These are phyloP conservation scores for Chiua virens DNA, from an alignment of 768 basidiomycete species.

Conservation along the genomic window DNA sequence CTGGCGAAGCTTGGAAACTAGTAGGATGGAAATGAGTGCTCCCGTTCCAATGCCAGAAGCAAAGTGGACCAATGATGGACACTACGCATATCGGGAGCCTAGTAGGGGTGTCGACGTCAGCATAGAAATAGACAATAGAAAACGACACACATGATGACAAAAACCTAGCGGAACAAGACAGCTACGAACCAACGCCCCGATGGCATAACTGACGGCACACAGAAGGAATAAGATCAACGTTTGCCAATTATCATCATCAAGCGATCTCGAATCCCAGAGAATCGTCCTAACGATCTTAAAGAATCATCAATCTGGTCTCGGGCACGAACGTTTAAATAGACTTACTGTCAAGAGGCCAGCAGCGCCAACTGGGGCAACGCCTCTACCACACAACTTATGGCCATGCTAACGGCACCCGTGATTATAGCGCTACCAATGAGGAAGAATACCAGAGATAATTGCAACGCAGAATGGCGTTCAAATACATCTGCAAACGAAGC, in stretches of 20 bases:
- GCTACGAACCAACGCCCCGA: constrained; percentile 46
- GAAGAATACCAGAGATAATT: constrained; percentile 45
- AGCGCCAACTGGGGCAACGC: constrained; percentile 47
- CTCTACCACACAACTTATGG: constrained; percentile 44
- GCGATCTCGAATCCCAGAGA: constrained; percentile 42
- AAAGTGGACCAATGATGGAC: constrained; percentile 44
- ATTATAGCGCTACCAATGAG: constrained; percentile 46
- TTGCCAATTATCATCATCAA: constrained; percentile 46
- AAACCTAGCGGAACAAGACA: constrained; percentile 51
- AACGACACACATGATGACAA: constrained; percentile 46
- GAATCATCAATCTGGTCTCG: no score
- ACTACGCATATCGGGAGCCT: constrained; percentile 24
- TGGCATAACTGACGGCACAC: constrained; percentile 41
- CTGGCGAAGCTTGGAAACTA: constrained; percentile 39
- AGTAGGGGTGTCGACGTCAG: constrained; percentile 33
- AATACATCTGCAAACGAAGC: constrained; percentile 51
- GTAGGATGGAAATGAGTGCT: constrained; percentile 30
- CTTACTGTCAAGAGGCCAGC: constrained; percentile 41
- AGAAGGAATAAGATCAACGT: constrained; percentile 41
- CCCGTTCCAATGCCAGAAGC: constrained; percentile 50
- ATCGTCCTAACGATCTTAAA: constrained; percentile 42
- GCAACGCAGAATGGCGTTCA: constrained; percentile 48
- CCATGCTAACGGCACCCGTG: constrained; percentile 47
- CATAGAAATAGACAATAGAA: neutral
- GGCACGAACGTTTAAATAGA: no score